Conservation (phyloP, 495 filamentous ascomycete species). For the Astrothelium subdiscretum region DNA sequence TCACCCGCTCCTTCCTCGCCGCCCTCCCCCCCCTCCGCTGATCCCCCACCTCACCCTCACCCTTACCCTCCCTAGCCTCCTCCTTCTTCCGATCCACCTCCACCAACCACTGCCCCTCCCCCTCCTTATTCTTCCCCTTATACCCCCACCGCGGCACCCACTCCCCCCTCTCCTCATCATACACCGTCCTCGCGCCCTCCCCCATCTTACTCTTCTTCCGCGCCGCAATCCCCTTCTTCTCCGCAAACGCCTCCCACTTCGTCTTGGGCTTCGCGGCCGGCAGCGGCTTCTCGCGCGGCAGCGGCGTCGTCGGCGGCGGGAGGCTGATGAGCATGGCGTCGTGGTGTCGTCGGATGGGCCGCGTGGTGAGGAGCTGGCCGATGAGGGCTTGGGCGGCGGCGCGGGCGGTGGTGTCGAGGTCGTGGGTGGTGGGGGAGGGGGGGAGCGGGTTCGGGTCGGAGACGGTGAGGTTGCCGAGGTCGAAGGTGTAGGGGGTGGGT, state of each 20-base stretch:
- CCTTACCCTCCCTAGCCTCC: conserved; percentile 42
- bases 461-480: conserved; percentile 25
- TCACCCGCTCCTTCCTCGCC: neutral
- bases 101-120: conserved; percentile 71
- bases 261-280: conserved; percentile 69
- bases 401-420: conserved; percentile 59
- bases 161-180: conserved; percentile 72
- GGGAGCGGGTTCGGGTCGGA: conserved; percentile 22
- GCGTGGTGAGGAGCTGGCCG: conserved; percentile 77
- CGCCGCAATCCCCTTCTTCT: conserved; percentile 85
- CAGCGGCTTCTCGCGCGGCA: conserved; percentile 85
- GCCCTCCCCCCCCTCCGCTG: neutral
- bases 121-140: conserved; percentile 79
- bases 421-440: conserved; percentile 10
- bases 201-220: conserved; percentile 48
- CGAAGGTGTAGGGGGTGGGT: conserved; percentile 17
- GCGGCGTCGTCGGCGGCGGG: conserved; percentile 49
- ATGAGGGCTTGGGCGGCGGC: conserved; percentile 81
- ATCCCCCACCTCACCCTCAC: conserved; percentile 45
- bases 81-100: conserved; percentile 72
- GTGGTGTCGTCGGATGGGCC: conserved; percentile 55
- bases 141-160: conserved; percentile 94
- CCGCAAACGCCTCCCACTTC: conserved; percentile 90
- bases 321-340: conserved; percentile 66
- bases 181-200: conserved; percentile 53